Evolutionary conservation across 2,329 filamentous ascomycete genomes (phyloP).

Genomic region (Stagonosporopsis vannaccii): DNA sequence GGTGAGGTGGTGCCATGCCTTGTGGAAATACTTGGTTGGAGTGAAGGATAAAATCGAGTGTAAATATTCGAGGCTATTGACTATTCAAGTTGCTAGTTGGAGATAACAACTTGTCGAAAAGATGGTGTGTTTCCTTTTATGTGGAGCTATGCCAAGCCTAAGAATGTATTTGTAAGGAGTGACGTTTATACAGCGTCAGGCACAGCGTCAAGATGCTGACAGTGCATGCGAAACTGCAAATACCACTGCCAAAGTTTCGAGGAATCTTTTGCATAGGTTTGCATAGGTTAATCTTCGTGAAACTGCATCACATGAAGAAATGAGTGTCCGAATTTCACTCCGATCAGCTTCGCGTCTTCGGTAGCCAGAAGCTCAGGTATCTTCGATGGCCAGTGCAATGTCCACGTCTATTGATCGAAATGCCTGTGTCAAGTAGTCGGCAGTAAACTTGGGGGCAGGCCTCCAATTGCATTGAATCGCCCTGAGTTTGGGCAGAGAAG

Average conservation of each 20-base stretch:
- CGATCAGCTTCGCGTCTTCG: not conserved
- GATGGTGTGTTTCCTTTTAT: not conserved
- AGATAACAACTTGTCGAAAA: no score
- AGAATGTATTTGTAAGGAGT: not conserved
- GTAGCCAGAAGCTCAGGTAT: not conserved
- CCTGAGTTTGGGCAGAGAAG: not conserved
- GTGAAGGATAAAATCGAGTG: no score
- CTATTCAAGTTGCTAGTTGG: no score
- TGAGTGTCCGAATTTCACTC: not conserved
- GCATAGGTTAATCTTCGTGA: no score
- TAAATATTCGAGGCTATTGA: no score
- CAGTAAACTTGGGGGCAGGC: not conserved
- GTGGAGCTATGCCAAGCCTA: not conserved
- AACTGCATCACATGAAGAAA: not conserved
- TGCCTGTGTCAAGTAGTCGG: not conserved
- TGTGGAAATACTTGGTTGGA: no score
- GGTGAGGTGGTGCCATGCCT: no score
- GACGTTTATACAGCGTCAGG: not conserved
- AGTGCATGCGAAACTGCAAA: not conserved
- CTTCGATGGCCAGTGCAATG: not conserved
- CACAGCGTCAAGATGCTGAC: not conserved
- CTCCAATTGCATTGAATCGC: slow-evolving; percentile 7
- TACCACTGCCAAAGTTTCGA: no score
- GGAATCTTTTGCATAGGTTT: no score
- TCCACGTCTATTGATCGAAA: not conserved